Percentiles rank a stretch among this genome's conserved stretches.
phyloP scores from a whole-genome alignment of 2,329 filamentous ascomycete species.

The Fusarium siculi region DNA sequence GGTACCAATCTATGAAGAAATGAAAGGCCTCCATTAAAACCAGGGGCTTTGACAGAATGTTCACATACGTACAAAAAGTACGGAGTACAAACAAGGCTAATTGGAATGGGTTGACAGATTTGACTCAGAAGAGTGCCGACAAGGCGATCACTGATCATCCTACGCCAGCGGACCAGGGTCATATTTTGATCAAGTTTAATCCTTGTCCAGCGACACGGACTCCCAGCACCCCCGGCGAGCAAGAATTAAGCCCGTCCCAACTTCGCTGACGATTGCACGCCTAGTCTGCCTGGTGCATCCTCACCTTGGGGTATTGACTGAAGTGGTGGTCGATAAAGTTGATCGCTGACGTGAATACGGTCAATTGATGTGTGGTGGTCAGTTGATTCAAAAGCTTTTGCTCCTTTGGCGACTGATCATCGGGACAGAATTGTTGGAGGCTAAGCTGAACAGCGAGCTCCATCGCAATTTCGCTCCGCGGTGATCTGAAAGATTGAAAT shows the following conservation, averaged over 20 bases:
- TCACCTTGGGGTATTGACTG: slow-evolving; percentile 29
- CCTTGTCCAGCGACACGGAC: slow-evolving; percentile 37
- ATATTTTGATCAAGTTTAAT: slow-evolving; percentile 28
- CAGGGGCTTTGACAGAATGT: slow-evolving; percentile 30
- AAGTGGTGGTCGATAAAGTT: slow-evolving; percentile 40
- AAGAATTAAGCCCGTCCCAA: slow-evolving; percentile 28
- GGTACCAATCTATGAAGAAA: slow-evolving; percentile 7
- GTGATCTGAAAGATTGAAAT: slow-evolving; percentile 32
- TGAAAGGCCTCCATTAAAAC: slow-evolving; percentile 18
- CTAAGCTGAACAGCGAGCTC: slow-evolving; percentile 25
- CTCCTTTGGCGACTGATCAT: slow-evolving; percentile 17
- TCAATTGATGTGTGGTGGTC: slow-evolving; percentile 21
- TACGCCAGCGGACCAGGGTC: slow-evolving; percentile 24
- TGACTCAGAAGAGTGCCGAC: slow-evolving; percentile 42
- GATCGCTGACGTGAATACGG: slow-evolving; percentile 32
- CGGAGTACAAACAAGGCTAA: slow-evolving; percentile 39
- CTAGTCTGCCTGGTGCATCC: slow-evolving; percentile 16
- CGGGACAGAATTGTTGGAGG: slow-evolving; percentile 22
- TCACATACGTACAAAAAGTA: slow-evolving; percentile 35
- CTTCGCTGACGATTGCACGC: slow-evolving; percentile 32
- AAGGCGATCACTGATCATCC: slow-evolving; percentile 42
- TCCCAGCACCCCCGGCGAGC: slow-evolving; percentile 26
- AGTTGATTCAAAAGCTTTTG: background rate
- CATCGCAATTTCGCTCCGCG: slow-evolving; percentile 39
- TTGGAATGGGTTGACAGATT: slow-evolving; percentile 44